phyloP scores from a whole-genome alignment of 2,329 filamentous ascomycete genomes.

The Aspergillus bombycis region DNA sequence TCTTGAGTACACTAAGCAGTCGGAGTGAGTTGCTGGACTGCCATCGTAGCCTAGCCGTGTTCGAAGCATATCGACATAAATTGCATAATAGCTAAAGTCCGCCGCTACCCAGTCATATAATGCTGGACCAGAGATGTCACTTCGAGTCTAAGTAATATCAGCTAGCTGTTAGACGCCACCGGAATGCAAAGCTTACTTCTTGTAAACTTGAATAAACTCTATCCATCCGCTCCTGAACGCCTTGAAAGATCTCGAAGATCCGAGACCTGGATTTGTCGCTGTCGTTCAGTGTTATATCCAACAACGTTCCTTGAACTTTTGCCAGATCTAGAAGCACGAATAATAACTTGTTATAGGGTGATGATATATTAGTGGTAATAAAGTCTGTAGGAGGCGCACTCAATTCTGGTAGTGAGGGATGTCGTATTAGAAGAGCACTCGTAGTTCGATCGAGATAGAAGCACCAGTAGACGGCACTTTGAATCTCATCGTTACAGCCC shows the following conservation, averaged over 20 bases:
- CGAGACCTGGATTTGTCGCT: background rate
- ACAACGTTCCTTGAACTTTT: conserved; percentile 16
- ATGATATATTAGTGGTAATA: background rate
- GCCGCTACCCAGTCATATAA: conserved; percentile 24
- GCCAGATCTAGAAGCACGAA: conserved; percentile 17
- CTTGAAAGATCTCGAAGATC: conserved; percentile 15
- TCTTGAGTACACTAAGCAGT: conserved; percentile 28
- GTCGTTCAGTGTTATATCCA: background rate
- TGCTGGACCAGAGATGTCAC: conserved; percentile 13
- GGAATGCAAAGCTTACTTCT: conserved; percentile 14
- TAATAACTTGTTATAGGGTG: conserved; percentile 14
- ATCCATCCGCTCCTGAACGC: conserved; percentile 23
- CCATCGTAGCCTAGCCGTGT: conserved; percentile 24
- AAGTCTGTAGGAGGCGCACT: conserved; percentile 12
- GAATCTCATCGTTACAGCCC: conserved; percentile 18
- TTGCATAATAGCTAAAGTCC: conserved; percentile 31
- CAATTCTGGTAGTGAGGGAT: conserved; percentile 19
- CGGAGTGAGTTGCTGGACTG: conserved; percentile 24
- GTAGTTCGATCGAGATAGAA: conserved; percentile 32
- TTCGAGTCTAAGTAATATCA: conserved; percentile 14
- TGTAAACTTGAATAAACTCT: conserved; percentile 21
- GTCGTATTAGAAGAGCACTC: conserved; percentile 28
- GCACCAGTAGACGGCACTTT: conserved; percentile 29
- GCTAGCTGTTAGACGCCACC: background rate
- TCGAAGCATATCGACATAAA: conserved; percentile 30